Percentiles rank a stretch among this genome's conserved stretches.
Evolutionary conservation across 2,329 filamentous ascomycete species (phyloP).

Genomic region (Bipolaris bicolor): DNA sequence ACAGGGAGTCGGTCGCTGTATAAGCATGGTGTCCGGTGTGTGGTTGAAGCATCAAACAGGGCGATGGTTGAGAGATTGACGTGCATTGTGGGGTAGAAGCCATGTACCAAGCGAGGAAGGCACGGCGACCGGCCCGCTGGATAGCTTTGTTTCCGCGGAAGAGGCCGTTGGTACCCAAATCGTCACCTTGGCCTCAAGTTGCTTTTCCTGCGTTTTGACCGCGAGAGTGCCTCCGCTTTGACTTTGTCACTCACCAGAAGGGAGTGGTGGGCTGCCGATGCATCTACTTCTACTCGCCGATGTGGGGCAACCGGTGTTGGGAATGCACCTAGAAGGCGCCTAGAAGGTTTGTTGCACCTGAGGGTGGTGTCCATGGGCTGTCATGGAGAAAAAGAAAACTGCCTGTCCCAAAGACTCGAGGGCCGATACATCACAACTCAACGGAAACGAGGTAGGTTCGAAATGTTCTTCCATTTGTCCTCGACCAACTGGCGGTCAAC

Average conservation of each 20-base stretch:
- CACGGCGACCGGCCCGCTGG: background rate
- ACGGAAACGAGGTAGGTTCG: background rate
- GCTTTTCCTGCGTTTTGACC: background rate
- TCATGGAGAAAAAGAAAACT: background rate
- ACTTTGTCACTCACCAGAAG: background rate
- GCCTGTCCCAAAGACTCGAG: background rate
- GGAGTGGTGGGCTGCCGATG: background rate
- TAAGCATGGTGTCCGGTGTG: background rate
- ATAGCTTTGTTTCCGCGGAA: background rate
- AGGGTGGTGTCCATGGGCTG: background rate
- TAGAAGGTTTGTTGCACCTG: background rate
- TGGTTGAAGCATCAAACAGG: background rate
- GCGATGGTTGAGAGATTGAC: background rate
- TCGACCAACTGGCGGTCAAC: background rate
- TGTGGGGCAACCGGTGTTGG: background rate
- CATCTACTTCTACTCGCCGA: background rate
- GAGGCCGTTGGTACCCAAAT: background rate
- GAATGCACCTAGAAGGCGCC: background rate
- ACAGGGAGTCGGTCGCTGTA: background rate
- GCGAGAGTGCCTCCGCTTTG: background rate
- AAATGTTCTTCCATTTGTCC: background rate
- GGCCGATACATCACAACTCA: background rate
- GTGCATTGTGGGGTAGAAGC: background rate
- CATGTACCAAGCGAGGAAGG: background rate
- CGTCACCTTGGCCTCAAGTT: background rate